These are phyloP conservation scores for Nissolia schottii DNA, from an alignment of 306 rosid genomes.

Conservation along the genomic window DNA sequence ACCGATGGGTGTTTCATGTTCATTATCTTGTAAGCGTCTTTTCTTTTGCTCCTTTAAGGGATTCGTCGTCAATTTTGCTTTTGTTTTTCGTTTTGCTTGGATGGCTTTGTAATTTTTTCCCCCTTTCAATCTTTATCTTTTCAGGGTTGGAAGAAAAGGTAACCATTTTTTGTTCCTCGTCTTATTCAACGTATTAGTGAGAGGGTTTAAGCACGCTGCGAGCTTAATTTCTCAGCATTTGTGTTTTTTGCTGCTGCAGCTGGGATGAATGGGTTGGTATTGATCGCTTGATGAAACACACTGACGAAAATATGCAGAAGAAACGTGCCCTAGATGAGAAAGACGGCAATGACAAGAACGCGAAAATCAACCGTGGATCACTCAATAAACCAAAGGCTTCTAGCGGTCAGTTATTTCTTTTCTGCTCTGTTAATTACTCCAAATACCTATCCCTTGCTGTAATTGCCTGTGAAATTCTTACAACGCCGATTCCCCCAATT, in stretches of 20 bases:
- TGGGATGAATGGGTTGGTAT: slow-evolving; percentile 89
- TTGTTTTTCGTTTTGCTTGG: neutral
- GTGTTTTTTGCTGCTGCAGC: slow-evolving; percentile 34
- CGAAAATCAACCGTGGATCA: slow-evolving; percentile 31
- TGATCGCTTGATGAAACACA: slow-evolving; percentile 65
- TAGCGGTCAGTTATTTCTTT: slow-evolving; percentile 37
- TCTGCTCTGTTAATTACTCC: neutral
- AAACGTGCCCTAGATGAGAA: slow-evolving; percentile 32
- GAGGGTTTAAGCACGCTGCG: too few species aligned
- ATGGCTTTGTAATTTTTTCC: neutral
- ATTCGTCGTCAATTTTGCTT: too few species aligned
- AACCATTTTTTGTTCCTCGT: slow-evolving; percentile 16
- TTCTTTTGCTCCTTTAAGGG: neutral
- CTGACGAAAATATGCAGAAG: slow-evolving; percentile 49
- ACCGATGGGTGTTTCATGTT: slow-evolving; percentile 49
- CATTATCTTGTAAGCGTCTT: slow-evolving; percentile 63
- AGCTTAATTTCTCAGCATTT: slow-evolving; percentile 5
- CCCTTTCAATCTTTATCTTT: neutral
- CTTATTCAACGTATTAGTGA: neutral
- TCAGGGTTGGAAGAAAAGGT: slow-evolving; percentile 96
- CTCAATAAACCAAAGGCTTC: slow-evolving; percentile 39
- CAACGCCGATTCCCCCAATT: neutral
- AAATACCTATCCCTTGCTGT: neutral
- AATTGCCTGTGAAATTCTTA: neutral
- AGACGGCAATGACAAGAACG: slow-evolving; percentile 40